phyloP scores from a whole-genome alignment of 257 asterid species.

The Fraxinus anomala region DNA sequence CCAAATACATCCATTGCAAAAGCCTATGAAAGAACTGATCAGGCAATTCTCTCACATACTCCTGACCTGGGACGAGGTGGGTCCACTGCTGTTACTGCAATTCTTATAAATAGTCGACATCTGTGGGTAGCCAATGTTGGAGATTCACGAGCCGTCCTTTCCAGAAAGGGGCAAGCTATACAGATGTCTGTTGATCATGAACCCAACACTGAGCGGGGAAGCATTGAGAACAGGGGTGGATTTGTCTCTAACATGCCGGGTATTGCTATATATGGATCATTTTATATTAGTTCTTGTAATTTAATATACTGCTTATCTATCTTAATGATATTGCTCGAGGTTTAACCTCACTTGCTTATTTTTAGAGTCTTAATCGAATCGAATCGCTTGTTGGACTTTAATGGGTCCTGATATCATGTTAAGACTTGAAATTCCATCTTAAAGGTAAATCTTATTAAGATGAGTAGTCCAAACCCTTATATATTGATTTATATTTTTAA shows the following conservation, averaged over 20 bases:
- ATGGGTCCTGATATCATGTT: too few relatives aligned
- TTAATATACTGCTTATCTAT: background rate
- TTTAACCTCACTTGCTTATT: too few relatives aligned
- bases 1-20: slow-evolving; percentile 61
- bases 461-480: too few relatives aligned
- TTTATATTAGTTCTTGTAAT: background rate
- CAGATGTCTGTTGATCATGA: slow-evolving; percentile 90
- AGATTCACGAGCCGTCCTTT: slow-evolving; percentile 91
- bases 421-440: too few relatives aligned
- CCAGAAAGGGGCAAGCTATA: slow-evolving; percentile 77
- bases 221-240: slow-evolving; percentile 85
- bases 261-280: slow-evolving; percentile 3
- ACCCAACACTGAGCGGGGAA: slow-evolving; percentile 79
- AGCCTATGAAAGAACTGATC: slow-evolving; percentile 86
- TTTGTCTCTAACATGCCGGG: slow-evolving; percentile 98
- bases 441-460: too few relatives aligned
- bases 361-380: too few relatives aligned
- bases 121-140: slow-evolving; percentile 96
- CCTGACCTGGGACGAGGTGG: slow-evolving; percentile 94
- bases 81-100: slow-evolving; percentile 93
- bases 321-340: too few relatives aligned
- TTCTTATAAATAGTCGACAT: slow-evolving; percentile 54
- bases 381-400: too few relatives aligned
- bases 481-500: too few relatives aligned
- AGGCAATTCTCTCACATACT: slow-evolving; percentile 75